phyloP scores from a whole-genome alignment of 1,284 basidiomycete species.

The Sporisorium reilianum region DNA sequence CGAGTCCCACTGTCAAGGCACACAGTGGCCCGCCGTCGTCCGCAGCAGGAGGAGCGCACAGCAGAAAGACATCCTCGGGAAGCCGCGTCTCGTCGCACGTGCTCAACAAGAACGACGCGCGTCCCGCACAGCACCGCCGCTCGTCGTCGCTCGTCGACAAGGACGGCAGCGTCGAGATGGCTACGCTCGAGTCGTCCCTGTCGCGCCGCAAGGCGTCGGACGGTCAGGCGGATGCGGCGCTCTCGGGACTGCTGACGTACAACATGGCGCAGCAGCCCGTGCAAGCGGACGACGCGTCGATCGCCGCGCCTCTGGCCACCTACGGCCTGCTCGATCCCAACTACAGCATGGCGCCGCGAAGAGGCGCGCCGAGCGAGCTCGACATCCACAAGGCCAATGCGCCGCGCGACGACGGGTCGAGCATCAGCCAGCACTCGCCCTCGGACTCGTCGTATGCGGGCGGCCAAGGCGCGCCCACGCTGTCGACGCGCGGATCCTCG shows the following conservation, averaged over 20 bases:
- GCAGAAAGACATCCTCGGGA: constrained; percentile 21
- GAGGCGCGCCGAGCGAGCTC: constrained; percentile 20
- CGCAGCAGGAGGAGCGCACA: constrained; percentile 16
- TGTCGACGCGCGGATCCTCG: constrained; percentile 22
- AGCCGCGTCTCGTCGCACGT: constrained; percentile 26
- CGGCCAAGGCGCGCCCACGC: constrained; percentile 9
- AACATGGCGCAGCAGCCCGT: neutral
- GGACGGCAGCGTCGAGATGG: constrained; percentile 38
- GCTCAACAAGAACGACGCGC: constrained; percentile 45
- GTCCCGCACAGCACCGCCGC: constrained; percentile 8
- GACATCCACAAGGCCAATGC: constrained; percentile 32
- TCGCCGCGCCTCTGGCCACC: constrained; percentile 8
- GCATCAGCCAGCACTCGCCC: constrained; percentile 30
- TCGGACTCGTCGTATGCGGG: constrained; percentile 21
- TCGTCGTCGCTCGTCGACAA: constrained; percentile 39
- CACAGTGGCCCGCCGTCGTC: constrained; percentile 19
- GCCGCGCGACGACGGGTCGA: constrained; percentile 14
- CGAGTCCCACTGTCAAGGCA: constrained; percentile 8
- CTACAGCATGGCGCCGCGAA: constrained; percentile 33
- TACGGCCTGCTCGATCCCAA: constrained; percentile 36
- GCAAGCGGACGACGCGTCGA: neutral
- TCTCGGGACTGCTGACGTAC: constrained; percentile 22
- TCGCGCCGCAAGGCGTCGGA: constrained; percentile 15
- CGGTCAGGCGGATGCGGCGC: constrained; percentile 12
- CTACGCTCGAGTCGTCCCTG: constrained; percentile 9